Percentiles rank a stretch among this genome's conserved stretches.
These are phyloP conservation scores for Elsinoe arachidis DNA, from an alignment of 2,329 filamentous ascomycete species.

Conservation along the genomic window DNA sequence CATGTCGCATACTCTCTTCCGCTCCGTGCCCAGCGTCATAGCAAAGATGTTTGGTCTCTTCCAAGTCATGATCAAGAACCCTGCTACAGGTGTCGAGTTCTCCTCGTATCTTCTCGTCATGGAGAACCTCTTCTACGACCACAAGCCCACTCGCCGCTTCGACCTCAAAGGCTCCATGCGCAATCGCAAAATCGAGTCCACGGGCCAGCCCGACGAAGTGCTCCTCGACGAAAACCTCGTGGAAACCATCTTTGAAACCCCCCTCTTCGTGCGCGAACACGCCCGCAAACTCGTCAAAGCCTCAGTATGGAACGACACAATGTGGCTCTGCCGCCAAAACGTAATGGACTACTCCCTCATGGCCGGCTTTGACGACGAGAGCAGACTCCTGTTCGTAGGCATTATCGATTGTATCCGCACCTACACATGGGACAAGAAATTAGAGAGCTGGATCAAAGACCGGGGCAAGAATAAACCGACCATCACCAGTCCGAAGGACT, in stretches of 20 bases:
- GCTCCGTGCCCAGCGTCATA: constrained; percentile 85
- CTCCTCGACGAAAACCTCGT: constrained; percentile 98
- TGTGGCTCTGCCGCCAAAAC: constrained; percentile 88
- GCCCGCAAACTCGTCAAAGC: constrained; percentile 87
- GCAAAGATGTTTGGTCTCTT: constrained; percentile 99
- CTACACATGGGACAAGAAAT: constrained; percentile 98
- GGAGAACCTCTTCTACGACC: constrained; percentile 97
- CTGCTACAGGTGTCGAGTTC: constrained; percentile 80
- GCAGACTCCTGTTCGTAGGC: constrained; percentile 87
- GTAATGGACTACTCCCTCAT: constrained; percentile 99
- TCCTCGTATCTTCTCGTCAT: constrained; percentile 91
- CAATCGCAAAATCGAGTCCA: constrained; percentile 93
- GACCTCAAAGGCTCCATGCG: constrained; percentile 98
- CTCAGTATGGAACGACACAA: constrained; percentile 93
- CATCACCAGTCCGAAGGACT: constrained; percentile 94
- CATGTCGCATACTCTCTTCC: constrained; percentile 93
- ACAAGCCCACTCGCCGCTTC: constrained; percentile 68
- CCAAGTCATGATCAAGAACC: constrained; percentile 94
- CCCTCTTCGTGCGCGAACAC: constrained; percentile 89
- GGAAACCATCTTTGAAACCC: constrained; percentile 96
- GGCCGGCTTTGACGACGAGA: constrained; percentile 88
- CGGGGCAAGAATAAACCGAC: constrained; percentile 82
- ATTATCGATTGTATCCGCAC: constrained; percentile 98
- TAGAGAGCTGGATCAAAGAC: constrained; percentile 99
- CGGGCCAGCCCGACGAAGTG: constrained; percentile 92